Evolutionary conservation across 805 yeast species (phyloP), one percentile per base, ranked within the genome.

Genomic region (Komagataella pseudopastoris): DNA sequence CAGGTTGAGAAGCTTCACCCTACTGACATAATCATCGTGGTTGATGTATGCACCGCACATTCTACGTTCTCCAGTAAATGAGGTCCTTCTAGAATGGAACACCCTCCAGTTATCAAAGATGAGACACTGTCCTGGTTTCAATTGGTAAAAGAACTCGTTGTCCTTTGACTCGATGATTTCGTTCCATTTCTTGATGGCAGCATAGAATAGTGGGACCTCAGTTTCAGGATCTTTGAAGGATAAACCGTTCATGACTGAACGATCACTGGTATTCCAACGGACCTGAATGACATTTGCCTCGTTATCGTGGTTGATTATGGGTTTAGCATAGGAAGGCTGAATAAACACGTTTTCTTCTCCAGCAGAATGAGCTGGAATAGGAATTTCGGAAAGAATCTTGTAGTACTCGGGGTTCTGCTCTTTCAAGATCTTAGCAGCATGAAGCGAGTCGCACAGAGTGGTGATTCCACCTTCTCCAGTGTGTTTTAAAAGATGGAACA

Each of bases 101-200:
- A 80, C 79, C 58, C 89, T 64, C 88, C 88, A 83, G 60, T 83
- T 83, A 60, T 83, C 88, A 60, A 83, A 83, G 45, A 83, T 76
- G 56, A 83, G 64, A 49, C 81, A 76, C 57, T 78, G 80, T 2
- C 88, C 88, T 0, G 89, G 88, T 49, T 66, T 68, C 57, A 83
- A 69, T 56, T 72, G 80, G 59, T 78, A 69, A 58, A 73, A 72
- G 44, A 76, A 64, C 60, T 78, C 83, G 58, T 79, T 74, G 47
- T 73, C 74, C 8, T 66, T 64, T 46, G 73, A 68, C 54, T 72
- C 69, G 52, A 83, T 72, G 53, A 83, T 68, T 39, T 62, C 62
- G 54, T 75, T 69, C 86, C 87, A 83, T 47, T 70, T 64, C 45
- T 76, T 68, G 51, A 81, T 70, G 3, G 88, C 86, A 50, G 64